Conservation (phyloP, 768 basidiomycete genomes). For the Candolleomyces aberdarensis region DNA sequence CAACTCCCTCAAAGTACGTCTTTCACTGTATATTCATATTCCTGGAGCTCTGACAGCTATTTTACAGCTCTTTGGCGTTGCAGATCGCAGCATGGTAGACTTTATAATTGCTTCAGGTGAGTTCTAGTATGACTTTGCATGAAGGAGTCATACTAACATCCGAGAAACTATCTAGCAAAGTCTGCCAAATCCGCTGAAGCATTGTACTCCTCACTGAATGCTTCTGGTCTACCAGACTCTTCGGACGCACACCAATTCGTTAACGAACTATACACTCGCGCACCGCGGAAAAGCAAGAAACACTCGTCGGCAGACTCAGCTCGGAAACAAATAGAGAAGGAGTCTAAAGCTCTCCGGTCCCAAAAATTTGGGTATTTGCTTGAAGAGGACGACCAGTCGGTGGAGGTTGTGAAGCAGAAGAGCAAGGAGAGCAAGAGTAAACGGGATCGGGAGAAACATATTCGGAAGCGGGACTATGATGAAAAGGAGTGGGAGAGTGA, state of each 20-base stretch:
- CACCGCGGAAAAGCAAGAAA: conserved; percentile 78
- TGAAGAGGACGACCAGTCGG: conserved; percentile 64
- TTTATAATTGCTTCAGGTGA: conserved; percentile 84
- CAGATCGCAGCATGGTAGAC: conserved; percentile 81
- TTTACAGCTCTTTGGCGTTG: conserved; percentile 73
- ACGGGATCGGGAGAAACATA: conserved; percentile 50
- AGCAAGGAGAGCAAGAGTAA: conserved; percentile 39
- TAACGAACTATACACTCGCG: conserved; percentile 69
- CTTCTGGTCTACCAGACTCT: conserved; percentile 78
- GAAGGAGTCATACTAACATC: not conserved
- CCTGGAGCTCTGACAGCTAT: not conserved
- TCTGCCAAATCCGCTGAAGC: conserved; percentile 78
- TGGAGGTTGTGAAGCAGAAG: conserved; percentile 40
- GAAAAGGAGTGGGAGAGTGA: conserved; percentile 89
- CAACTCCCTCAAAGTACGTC: conserved; percentile 63
- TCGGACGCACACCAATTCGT: conserved; percentile 80
- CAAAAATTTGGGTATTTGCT: conserved; percentile 80
- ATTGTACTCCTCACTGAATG: conserved; percentile 71
- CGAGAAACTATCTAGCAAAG: conserved; percentile 48
- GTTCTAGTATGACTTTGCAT: conserved; percentile 12
- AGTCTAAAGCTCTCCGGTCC: conserved; percentile 61
- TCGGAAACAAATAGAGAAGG: conserved; percentile 71
- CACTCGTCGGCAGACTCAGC: conserved; percentile 39
- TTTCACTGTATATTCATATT: not conserved
- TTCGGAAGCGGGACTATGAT: conserved; percentile 79